Conservation (phyloP, 139 green algal species). For the Marvania coccoides region DNA sequence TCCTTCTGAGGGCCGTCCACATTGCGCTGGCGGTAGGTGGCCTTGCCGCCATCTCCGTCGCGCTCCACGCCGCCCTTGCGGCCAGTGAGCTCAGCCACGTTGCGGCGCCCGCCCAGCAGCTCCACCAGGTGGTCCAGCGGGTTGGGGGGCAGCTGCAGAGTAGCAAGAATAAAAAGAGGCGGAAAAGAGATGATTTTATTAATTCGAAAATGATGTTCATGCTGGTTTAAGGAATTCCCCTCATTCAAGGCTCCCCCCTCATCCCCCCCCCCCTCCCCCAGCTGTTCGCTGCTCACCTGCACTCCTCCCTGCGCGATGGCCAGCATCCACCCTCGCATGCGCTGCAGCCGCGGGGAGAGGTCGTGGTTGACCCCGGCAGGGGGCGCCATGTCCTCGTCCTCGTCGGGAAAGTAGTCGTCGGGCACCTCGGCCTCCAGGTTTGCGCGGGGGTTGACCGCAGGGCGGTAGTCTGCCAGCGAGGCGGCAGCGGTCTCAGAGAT, state of each 20-base stretch:
- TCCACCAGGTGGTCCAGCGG: conserved; percentile 83
- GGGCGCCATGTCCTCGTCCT: not conserved
- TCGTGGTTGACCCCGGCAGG: not conserved
- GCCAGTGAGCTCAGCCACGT: conserved; percentile 74
- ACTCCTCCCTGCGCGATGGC: too few relatives aligned
- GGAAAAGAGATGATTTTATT: too few relatives aligned
- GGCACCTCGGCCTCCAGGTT: too few relatives aligned
- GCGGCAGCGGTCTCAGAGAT: too few relatives aligned
- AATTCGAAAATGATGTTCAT: too few relatives aligned
- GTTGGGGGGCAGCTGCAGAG: conserved; percentile 73
- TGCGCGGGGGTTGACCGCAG: too few relatives aligned
- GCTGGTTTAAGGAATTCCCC: too few relatives aligned
- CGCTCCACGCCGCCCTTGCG: conserved; percentile 31
- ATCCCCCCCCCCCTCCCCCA: too few relatives aligned
- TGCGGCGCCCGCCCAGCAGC: conserved; percentile 54
- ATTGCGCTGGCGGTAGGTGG: conserved; percentile 52
- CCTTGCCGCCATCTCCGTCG: conserved; percentile 48
- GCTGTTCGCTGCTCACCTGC: too few relatives aligned
- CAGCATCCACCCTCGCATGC: conserved; percentile 29
- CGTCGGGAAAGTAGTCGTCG: not conserved
- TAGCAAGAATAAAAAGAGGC: too few relatives aligned
- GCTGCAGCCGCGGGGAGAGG: conserved; percentile 6
- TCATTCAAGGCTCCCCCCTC: too few relatives aligned
- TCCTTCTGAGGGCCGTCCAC: conserved; percentile 28
- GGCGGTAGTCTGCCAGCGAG: too few relatives aligned